Percentiles rank a stretch among this genome's conserved stretches.
Conservation (phyloP, 2,329 filamentous ascomycete genomes). For the Ascochyta viciae-villosae region DNA sequence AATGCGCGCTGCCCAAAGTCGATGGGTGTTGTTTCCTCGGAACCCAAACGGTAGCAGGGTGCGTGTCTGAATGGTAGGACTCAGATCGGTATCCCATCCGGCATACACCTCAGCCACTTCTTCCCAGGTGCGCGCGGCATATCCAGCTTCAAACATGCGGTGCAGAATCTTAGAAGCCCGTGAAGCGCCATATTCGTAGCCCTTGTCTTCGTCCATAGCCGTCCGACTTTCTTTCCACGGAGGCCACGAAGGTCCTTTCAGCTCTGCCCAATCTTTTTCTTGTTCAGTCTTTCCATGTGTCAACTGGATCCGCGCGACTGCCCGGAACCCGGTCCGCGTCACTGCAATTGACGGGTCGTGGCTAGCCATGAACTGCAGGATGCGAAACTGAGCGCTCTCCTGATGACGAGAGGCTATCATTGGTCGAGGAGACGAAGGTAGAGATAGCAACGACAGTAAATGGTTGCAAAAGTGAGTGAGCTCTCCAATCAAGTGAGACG, state of each 20-base stretch:
- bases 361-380: slow-evolving; percentile 64
- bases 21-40: slow-evolving; percentile 3
- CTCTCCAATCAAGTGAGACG: slow-evolving; percentile 21
- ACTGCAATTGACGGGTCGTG: slow-evolving; percentile 62
- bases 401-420: slow-evolving; percentile 58
- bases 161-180: slow-evolving; percentile 62
- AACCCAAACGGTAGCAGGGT: slow-evolving; percentile 44
- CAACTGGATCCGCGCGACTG: slow-evolving; percentile 63
- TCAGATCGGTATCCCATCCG: slow-evolving; percentile 69
- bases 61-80: slow-evolving; percentile 68
- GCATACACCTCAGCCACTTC: slow-evolving; percentile 60
- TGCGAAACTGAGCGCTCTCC: slow-evolving; percentile 63
- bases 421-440: slow-evolving; percentile 57
- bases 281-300: slow-evolving; percentile 62
- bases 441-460: slow-evolving; percentile 57
- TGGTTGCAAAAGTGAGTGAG: slow-evolving; percentile 57
- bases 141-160: slow-evolving; percentile 67
- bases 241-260: slow-evolving; percentile 69
- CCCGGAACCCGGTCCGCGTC: slow-evolving; percentile 65
- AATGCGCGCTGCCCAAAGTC: slow-evolving; percentile 63
- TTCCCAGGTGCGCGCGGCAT: slow-evolving; percentile 60
- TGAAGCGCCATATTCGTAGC: slow-evolving; percentile 63
- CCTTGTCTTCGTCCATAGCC: slow-evolving; percentile 66
- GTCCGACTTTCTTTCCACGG: slow-evolving; percentile 69
- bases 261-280: slow-evolving; percentile 64